phyloP scores from a whole-genome alignment of 139 green algal genomes.

The Coelastrella sp. region DNA sequence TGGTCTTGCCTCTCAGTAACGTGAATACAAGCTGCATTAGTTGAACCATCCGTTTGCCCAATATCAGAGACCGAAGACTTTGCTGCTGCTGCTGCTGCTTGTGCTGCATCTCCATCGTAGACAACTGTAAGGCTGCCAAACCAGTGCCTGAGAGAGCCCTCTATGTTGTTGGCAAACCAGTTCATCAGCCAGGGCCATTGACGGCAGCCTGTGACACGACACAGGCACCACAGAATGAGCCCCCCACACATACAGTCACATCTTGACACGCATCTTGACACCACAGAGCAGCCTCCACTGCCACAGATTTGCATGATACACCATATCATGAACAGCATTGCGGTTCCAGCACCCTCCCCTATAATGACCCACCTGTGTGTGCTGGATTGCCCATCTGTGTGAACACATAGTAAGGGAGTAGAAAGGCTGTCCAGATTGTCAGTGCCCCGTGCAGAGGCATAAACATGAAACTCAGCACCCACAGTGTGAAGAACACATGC shows the following conservation, averaged over 20 bases:
- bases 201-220: constrained; percentile 62
- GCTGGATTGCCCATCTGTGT: constrained; percentile 68
- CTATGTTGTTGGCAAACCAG: constrained; percentile 72
- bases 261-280: too few species aligned
- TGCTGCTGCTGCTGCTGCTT: constrained; percentile 29
- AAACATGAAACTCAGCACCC: constrained; percentile 58
- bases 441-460: constrained; percentile 47
- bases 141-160: constrained; percentile 69
- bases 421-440: constrained; percentile 38
- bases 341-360: too few species aligned
- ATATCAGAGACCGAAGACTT: too few species aligned
- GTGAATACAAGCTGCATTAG: too few species aligned
- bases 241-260: too few species aligned
- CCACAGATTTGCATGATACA: not conserved
- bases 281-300: too few species aligned
- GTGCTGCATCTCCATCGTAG: constrained; percentile 27
- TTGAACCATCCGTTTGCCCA: too few species aligned
- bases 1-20: too few species aligned
- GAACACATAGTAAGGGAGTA: constrained; percentile 75
- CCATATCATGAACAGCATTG: too few species aligned
- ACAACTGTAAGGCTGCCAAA: constrained; percentile 74
- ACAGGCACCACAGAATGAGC: too few species aligned
- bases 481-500: constrained; percentile 55
- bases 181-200: constrained; percentile 70
- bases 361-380: constrained; percentile 72